Evolutionary conservation across 2,329 filamentous ascomycete species (phyloP).

Genomic region (Neophaeococcomyces aloes): DNA sequence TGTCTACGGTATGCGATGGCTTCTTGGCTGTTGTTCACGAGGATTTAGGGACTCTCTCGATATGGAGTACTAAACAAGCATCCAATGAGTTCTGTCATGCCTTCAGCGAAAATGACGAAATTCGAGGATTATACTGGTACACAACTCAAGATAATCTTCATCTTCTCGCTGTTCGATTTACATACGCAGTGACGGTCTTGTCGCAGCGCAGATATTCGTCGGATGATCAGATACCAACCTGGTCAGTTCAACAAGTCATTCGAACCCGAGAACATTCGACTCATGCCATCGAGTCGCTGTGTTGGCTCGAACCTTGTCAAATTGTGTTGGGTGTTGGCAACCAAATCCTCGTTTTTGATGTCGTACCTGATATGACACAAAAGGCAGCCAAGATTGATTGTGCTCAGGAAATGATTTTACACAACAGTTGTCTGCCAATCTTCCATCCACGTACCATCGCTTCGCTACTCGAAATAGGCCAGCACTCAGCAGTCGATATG

Average conservation of each 20-base stretch:
- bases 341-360: conserved; percentile 73
- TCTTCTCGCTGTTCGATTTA: conserved; percentile 84
- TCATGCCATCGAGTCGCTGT: conserved; percentile 84
- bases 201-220: conserved; percentile 89
- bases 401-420: background rate
- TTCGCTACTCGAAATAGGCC: conserved; percentile 75
- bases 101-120: conserved; percentile 61
- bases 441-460: conserved; percentile 82
- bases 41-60: conserved; percentile 63
- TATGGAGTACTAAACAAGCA: conserved; percentile 78
- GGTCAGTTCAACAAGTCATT: conserved; percentile 76
- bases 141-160: conserved; percentile 82
- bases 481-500: conserved; percentile 57
- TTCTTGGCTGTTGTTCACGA: conserved; percentile 67
- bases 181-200: conserved; percentile 70
- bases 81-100: conserved; percentile 71
- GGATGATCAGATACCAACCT: conserved; percentile 76
- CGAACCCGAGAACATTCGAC: conserved; percentile 70
- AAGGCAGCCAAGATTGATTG: background rate
- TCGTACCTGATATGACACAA: conserved; percentile 40
- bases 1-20: conserved; percentile 32
- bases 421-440: conserved; percentile 49
- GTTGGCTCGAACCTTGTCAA: conserved; percentile 77
- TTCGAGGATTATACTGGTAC: conserved; percentile 87
- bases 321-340: conserved; percentile 84